Percentiles rank a stretch among this genome's conserved stretches.
These are phyloP conservation scores for Dendrothele bispora DNA, from an alignment of 768 basidiomycete genomes.

Conservation along the genomic window DNA sequence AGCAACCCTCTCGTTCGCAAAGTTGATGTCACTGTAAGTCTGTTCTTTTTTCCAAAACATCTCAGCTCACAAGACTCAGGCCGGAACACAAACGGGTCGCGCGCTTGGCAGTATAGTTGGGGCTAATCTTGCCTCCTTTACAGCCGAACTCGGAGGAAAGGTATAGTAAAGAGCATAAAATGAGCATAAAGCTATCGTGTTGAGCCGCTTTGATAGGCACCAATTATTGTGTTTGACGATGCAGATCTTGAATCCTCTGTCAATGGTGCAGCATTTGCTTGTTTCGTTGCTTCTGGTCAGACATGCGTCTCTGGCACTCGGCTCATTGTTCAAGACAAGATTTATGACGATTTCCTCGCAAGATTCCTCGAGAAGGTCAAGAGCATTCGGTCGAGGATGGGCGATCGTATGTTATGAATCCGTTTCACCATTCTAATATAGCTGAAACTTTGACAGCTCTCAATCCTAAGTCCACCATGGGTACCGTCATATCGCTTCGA, in stretches of 20 bases:
- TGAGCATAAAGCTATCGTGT: too few species aligned
- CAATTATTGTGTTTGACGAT: slow-evolving; percentile 78
- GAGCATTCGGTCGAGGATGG: slow-evolving; percentile 69
- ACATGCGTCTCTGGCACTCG: slow-evolving; percentile 91
- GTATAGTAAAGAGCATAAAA: too few species aligned
- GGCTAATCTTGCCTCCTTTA: slow-evolving; percentile 69
- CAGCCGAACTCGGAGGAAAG: slow-evolving; percentile 88
- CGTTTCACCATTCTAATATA: too few species aligned
- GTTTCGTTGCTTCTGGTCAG: slow-evolving; percentile 86
- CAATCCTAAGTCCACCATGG: slow-evolving; percentile 75
- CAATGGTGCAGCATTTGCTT: slow-evolving; percentile 81
- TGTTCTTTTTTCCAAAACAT: background rate
- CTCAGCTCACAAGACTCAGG: slow-evolving; percentile 37
- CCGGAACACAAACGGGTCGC: slow-evolving; percentile 78
- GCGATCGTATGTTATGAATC: slow-evolving; percentile 54
- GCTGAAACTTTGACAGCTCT: slow-evolving; percentile 43
- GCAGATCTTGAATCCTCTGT: slow-evolving; percentile 73
- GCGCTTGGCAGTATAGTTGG: slow-evolving; percentile 73
- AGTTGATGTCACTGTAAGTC: slow-evolving; percentile 78
- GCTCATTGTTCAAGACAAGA: slow-evolving; percentile 66
- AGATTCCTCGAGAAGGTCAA: slow-evolving; percentile 61
- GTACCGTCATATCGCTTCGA: slow-evolving; percentile 67
- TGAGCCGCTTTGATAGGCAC: slow-evolving; percentile 60
- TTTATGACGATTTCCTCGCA: slow-evolving; percentile 70
- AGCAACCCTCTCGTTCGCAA: slow-evolving; percentile 70